Percentiles rank a stretch among this genome's conserved stretches.
These are phyloP conservation scores for Apiotrichum domesticum DNA, from an alignment of 1,284 basidiomycete species.

Conservation along the genomic window DNA sequence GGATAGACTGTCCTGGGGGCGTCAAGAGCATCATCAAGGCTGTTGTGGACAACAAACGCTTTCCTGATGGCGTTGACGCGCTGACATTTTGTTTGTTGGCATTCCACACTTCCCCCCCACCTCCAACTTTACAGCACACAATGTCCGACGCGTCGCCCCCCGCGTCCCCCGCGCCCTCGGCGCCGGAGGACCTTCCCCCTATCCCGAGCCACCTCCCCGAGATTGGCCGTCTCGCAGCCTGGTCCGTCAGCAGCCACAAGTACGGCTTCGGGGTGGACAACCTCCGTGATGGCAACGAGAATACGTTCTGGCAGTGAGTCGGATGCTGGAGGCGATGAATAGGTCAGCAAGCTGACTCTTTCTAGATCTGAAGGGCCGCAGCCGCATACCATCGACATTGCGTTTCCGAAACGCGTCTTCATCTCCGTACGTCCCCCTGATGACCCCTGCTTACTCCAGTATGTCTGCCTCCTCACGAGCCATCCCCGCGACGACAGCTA, in stretches of 20 bases:
- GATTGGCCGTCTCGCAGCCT: conserved; percentile 63
- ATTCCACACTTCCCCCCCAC: too few species aligned
- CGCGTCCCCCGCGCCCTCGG: neutral
- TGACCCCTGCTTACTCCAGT: conserved; percentile 51
- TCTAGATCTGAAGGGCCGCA: conserved; percentile 91
- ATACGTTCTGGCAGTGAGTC: conserved; percentile 96
- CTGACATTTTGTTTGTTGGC: too few species aligned
- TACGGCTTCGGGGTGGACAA: conserved; percentile 94
- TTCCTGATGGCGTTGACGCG: too few species aligned
- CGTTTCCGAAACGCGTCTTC: conserved; percentile 83
- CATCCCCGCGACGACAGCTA: conserved; percentile 91
- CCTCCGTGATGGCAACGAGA: conserved; percentile 76
- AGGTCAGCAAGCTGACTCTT: too few species aligned
- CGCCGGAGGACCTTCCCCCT: neutral
- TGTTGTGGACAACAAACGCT: too few species aligned
- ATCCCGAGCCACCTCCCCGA: conserved; percentile 19
- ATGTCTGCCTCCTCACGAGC: conserved; percentile 83
- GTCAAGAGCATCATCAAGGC: neutral
- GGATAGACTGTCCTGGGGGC: too few species aligned
- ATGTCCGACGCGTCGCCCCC: conserved; percentile 1
- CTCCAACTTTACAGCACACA: neutral
- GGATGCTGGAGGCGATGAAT: conserved; percentile 1
- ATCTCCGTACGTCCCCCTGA: conserved; percentile 63
- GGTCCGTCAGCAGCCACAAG: conserved; percentile 97
- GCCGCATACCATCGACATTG: conserved; percentile 90